phyloP scores from a whole-genome alignment of 768 basidiomycete genomes.

The Floccularia luteovirens region DNA sequence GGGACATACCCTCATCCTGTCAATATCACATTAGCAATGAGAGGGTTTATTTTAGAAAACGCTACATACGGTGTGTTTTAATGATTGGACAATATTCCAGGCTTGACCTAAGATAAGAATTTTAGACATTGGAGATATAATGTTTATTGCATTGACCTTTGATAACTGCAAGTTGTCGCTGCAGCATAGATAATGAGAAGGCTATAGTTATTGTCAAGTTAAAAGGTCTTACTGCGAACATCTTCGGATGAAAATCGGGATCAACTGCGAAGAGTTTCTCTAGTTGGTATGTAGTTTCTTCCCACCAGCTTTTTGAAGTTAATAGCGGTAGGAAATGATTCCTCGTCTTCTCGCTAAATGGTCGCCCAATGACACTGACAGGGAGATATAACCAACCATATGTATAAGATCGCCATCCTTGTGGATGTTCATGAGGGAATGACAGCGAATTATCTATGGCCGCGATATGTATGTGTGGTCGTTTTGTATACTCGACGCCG shows the following conservation, averaged over 20 bases:
- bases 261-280: constrained; percentile 74
- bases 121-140: background rate
- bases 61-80: constrained; percentile 63
- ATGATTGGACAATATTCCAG: constrained; percentile 82
- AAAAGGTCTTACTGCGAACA: constrained; percentile 59
- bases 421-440: constrained; percentile 87
- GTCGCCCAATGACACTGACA: constrained; percentile 76
- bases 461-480: constrained; percentile 84
- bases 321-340: constrained; percentile 76
- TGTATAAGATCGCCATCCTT: constrained; percentile 71
- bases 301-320: constrained; percentile 86
- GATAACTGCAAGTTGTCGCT: constrained; percentile 88
- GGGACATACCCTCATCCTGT: constrained; percentile 67
- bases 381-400: constrained; percentile 88
- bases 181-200: constrained; percentile 6
- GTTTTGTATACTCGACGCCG: constrained; percentile 42
- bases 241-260: constrained; percentile 83
- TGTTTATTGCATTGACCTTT: constrained; percentile 39
- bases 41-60: constrained; percentile 1
- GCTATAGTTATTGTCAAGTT: constrained; percentile 1
- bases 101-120: constrained; percentile 50
- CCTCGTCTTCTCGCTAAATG: constrained; percentile 79
- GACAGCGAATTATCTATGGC: constrained; percentile 92
- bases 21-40: constrained; percentile 3
- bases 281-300: constrained; percentile 74